Conservation (phyloP, 2,329 filamentous ascomycete genomes). For the Diaporthe aspalathi region DNA sequence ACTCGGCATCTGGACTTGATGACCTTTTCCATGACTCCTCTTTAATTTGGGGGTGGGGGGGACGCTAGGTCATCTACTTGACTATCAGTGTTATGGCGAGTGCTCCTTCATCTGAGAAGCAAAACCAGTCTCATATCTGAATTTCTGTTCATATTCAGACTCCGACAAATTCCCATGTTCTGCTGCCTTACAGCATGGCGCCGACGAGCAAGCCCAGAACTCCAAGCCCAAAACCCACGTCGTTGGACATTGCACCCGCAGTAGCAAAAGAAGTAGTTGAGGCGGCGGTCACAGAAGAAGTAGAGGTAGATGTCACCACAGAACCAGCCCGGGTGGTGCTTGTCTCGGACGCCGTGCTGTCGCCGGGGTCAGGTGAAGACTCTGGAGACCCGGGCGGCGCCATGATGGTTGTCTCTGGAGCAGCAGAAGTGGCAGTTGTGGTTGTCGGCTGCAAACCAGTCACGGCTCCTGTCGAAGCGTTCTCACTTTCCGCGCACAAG, state of each 20-base stretch:
- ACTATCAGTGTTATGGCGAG: too few relatives aligned
- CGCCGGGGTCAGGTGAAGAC: not conserved
- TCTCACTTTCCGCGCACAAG: constrained; percentile 8
- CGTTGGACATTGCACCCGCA: constrained; percentile 46
- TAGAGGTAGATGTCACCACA: constrained; percentile 10
- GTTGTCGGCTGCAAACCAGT: not conserved
- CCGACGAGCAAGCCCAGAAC: constrained; percentile 53
- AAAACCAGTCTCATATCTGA: too few relatives aligned
- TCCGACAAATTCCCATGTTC: not conserved
- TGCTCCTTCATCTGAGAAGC: not conserved
- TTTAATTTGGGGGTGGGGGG: too few relatives aligned
- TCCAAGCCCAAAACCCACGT: constrained; percentile 50
- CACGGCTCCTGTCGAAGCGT: constrained; percentile 8
- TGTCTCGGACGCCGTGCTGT: not conserved
- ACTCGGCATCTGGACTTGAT: too few relatives aligned
- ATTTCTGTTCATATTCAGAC: not conserved
- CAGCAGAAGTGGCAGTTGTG: not conserved
- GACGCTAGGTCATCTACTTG: too few relatives aligned
- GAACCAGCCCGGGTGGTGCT: not conserved
- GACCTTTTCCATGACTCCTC: too few relatives aligned
- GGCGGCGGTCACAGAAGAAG: constrained; percentile 6
- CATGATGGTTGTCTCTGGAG: not conserved
- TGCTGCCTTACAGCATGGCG: constrained; percentile 53
- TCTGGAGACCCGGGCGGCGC: not conserved
- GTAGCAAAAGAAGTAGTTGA: constrained; percentile 27